Percentiles rank a stretch among this genome's conserved stretches.
phyloP scores from a whole-genome alignment of 306 rosid species.

The Malus domestica region ASM211411v1 NC_041792.1:22916907-22917406 shows the following conservation, averaged over 20 bases:
- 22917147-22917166: constrained; percentile 65
- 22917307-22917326: background rate
- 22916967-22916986: background rate
- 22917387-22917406: background rate
- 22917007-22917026: background rate
- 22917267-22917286: background rate
- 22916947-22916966: background rate
- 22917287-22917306: background rate
- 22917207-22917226: constrained; percentile 99
- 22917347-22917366: background rate
- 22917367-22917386: constrained; percentile 1
- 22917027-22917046: constrained; percentile 3
- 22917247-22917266: background rate
- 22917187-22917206: constrained; percentile 84
- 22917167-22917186: constrained; percentile 77
- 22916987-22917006: background rate
- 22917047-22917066: constrained; percentile 20
- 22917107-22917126: constrained; percentile 79
- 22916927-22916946: constrained; percentile 1
- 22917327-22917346: background rate
- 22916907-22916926: constrained; percentile 5
- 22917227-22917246: constrained; percentile 17
- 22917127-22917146: constrained; percentile 69
- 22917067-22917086: constrained; percentile 97
- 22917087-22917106: constrained; percentile 99